phyloP scores from a whole-genome alignment of 1,284 basidiomycete genomes.

The Pisolithus thermaeus region DNA sequence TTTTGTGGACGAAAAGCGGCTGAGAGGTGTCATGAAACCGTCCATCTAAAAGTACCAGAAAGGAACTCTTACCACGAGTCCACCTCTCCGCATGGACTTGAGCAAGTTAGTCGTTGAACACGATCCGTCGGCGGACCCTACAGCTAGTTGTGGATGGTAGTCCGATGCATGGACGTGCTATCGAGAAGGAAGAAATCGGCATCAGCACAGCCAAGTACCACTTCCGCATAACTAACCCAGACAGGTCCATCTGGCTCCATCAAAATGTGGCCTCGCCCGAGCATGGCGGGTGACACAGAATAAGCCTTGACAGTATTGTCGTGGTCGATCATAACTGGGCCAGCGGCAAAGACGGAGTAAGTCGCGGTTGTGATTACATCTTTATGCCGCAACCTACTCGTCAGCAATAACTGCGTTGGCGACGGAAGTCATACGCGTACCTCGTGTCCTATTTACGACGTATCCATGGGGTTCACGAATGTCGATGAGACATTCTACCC shows the following conservation, averaged over 20 bases:
- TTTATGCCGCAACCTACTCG: constrained; percentile 21
- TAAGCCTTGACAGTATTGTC: constrained; percentile 74
- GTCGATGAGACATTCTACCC: constrained; percentile 67
- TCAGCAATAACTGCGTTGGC: neutral
- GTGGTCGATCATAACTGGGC: constrained; percentile 69
- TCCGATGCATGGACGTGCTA: constrained; percentile 75
- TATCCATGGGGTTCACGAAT: constrained; percentile 60
- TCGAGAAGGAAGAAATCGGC: neutral
- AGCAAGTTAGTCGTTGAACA: constrained; percentile 68
- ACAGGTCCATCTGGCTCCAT: constrained; percentile 72
- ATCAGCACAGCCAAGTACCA: neutral
- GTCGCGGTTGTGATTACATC: constrained; percentile 66
- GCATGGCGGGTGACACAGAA: constrained; percentile 62
- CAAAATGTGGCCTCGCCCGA: constrained; percentile 67
- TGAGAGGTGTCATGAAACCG: constrained; percentile 22
- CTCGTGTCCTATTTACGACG: constrained; percentile 72
- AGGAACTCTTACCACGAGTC: constrained; percentile 49
- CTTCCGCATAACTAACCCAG: constrained; percentile 49
- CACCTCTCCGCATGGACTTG: constrained; percentile 60
- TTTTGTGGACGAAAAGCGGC: constrained; percentile 73
- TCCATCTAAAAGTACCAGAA: neutral
- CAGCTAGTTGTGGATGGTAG: constrained; percentile 80
- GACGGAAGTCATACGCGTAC: constrained; percentile 27
- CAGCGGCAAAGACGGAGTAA: constrained; percentile 60
- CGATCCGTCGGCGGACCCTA: constrained; percentile 78